Conservation (phyloP, 2,329 filamentous ascomycete genomes). For the Cladosporium colombiae region DNA sequence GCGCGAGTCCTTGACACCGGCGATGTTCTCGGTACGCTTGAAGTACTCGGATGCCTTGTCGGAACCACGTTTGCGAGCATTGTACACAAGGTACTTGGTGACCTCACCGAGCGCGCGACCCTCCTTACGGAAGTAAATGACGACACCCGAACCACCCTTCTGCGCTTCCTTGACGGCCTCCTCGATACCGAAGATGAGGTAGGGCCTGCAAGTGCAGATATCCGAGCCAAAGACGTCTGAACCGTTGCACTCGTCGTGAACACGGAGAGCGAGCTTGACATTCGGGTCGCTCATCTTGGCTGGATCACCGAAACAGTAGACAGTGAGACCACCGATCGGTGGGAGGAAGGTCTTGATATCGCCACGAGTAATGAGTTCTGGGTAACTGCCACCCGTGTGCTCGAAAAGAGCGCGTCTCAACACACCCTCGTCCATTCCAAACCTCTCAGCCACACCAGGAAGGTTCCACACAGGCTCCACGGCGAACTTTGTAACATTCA, state of each 20-base stretch:
- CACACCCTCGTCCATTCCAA: conserved; percentile 90
- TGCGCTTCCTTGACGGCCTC: conserved; percentile 98
- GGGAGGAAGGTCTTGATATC: conserved; percentile 96
- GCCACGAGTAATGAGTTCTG: conserved; percentile 89
- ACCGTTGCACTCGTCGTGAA: conserved; percentile 90
- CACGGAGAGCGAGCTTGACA: conserved; percentile 75
- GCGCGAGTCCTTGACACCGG: conserved; percentile 93
- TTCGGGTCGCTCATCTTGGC: conserved; percentile 90
- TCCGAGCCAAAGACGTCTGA: conserved; percentile 97
- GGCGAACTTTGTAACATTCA: conserved; percentile 93
- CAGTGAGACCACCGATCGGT: conserved; percentile 91
- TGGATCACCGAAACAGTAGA: conserved; percentile 95
- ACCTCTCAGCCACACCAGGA: conserved; percentile 75
- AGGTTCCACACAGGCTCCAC: conserved; percentile 78
- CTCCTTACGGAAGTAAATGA: conserved; percentile 99
- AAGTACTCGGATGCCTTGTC: conserved; percentile 90
- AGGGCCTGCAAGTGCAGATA: conserved; percentile 94
- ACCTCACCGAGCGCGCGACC: conserved; percentile 93
- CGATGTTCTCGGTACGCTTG: conserved; percentile 95
- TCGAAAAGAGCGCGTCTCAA: conserved; percentile 88
- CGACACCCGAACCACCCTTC: conserved; percentile 87
- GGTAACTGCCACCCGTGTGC: conserved; percentile 93
- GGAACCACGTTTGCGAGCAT: conserved; percentile 75
- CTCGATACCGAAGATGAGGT: conserved; percentile 94
- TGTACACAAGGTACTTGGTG: conserved; percentile 83